Percentiles rank a stretch among this genome's conserved stretches.
phyloP scores from a whole-genome alignment of 805 yeast species.

The Cephaloascus fragrans region DNA sequence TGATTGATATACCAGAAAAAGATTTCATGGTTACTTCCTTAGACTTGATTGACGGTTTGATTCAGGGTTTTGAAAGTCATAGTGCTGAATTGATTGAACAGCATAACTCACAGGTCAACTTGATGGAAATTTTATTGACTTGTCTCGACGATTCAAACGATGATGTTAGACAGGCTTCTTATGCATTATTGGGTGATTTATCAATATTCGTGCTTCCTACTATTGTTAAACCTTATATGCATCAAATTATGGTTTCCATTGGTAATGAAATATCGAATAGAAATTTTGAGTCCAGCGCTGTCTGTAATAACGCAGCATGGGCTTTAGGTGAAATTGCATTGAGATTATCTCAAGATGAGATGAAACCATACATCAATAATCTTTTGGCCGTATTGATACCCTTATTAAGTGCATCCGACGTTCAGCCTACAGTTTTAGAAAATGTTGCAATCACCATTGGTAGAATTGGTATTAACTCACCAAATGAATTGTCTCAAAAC shows the following conservation, averaged over 20 bases:
- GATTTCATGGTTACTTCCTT: constrained; percentile 84
- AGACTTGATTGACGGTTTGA: constrained; percentile 85
- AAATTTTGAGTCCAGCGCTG: constrained; percentile 42
- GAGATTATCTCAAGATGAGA: constrained; percentile 33
- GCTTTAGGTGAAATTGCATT: constrained; percentile 80
- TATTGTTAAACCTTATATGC: constrained; percentile 36
- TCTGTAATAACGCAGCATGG: constrained; percentile 89
- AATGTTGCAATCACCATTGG: constrained; percentile 89
- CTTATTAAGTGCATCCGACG: constrained; percentile 42
- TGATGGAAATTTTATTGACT: constrained; percentile 54
- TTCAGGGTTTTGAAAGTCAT: constrained; percentile 74
- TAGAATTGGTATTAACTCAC: constrained; percentile 59
- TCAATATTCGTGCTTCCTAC: constrained; percentile 47
- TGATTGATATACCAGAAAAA: constrained; percentile 69
- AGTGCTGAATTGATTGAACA: constrained; percentile 44
- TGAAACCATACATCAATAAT: constrained; percentile 44
- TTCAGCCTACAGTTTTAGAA: constrained; percentile 61
- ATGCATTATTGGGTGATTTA: constrained; percentile 85
- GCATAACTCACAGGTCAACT: constrained; percentile 15
- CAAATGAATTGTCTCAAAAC: constrained; percentile 50
- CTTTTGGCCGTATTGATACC: constrained; percentile 49
- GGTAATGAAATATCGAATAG: constrained; percentile 57
- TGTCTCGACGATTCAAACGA: constrained; percentile 68
- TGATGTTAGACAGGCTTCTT: constrained; percentile 91
- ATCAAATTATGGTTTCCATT: constrained; percentile 52